These are phyloP conservation scores for Eutypella sp. DNA, from an alignment of 2,329 filamentous ascomycete genomes.

Conservation along the genomic window DNA sequence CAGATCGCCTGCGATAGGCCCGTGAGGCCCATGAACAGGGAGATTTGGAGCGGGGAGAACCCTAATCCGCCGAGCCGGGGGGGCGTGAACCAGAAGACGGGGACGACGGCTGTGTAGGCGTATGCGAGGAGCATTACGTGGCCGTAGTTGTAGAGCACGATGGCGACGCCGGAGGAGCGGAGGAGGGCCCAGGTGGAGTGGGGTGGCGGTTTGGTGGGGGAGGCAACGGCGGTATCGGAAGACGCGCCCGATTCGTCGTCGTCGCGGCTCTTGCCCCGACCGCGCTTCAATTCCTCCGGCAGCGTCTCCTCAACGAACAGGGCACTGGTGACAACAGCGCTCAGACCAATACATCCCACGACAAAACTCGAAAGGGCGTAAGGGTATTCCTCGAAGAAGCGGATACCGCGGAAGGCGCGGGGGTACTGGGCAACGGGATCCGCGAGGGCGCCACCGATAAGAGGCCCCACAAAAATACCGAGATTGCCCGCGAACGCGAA, in stretches of 20 bases:
- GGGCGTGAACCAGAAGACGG: conserved; percentile 64
- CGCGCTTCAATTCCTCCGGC: conserved; percentile 7
- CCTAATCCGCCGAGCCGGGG: conserved; percentile 59
- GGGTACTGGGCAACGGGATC: conserved; percentile 63
- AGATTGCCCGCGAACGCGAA: conserved; percentile 73
- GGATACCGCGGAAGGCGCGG: conserved; percentile 45
- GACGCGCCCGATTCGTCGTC: too few relatives aligned
- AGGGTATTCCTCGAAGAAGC: conserved; percentile 59
- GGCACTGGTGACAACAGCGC: conserved; percentile 44
- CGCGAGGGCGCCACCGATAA: conserved; percentile 65
- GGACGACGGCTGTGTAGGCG: conserved; percentile 64
- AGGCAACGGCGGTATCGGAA: conserved; percentile 5
- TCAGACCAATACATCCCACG: conserved; percentile 48
- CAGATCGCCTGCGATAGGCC: conserved; percentile 66
- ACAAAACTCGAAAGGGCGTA: conserved; percentile 62
- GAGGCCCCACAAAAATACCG: conserved; percentile 67
- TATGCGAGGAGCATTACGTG: conserved; percentile 66
- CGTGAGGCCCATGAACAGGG: conserved; percentile 57
- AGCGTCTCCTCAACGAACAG: conserved; percentile 63
- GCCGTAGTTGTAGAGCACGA: conserved; percentile 60
- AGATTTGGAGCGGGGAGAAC: conserved; percentile 59
- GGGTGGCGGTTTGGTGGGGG: conserved; percentile 11
- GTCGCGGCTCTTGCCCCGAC: conserved; percentile 5
- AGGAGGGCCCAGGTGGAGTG: conserved; percentile 52
- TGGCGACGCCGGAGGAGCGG: conserved; percentile 57